phyloP scores from a whole-genome alignment of 148 eudicot species.

The Vaccinium vitisidaea region DNA sequence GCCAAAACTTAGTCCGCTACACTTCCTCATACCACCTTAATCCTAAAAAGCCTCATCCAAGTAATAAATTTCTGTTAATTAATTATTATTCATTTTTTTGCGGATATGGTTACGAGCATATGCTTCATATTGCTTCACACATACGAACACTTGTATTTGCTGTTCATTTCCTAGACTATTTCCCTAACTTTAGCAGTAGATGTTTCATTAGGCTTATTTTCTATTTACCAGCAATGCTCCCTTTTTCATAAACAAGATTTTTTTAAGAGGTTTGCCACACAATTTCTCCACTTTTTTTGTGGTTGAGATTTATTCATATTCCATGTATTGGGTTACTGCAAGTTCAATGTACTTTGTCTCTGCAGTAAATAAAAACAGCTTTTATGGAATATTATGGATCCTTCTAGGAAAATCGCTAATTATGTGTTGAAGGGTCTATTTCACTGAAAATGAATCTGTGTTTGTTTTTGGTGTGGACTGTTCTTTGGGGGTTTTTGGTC shows the following conservation, averaged over 20 bases:
- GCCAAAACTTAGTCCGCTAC: not conserved
- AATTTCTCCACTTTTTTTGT: not conserved
- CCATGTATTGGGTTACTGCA: not conserved
- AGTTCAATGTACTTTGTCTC: not conserved
- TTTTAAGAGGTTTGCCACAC: not conserved
- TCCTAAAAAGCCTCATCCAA: not conserved
- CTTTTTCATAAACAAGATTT: not conserved
- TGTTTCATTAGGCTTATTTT: constrained; percentile 2
- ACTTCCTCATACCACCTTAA: not conserved
- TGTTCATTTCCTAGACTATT: not conserved
- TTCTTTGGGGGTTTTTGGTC: not conserved
- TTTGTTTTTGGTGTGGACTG: not conserved
- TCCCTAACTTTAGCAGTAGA: not conserved
- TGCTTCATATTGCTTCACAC: not conserved
- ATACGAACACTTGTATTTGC: not conserved
- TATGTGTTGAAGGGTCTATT: not conserved
- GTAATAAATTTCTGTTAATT: not conserved
- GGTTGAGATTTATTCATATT: not conserved
- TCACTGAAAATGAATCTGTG: not conserved
- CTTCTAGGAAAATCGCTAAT: not conserved
- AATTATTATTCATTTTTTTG: not conserved
- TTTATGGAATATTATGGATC: not conserved
- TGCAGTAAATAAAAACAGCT: not conserved
- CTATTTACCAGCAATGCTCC: not conserved
- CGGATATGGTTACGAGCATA: not conserved